Base-by-base conservation (phyloP, 495 filamentous ascomycete genomes). In the Daldinia vernicosa region DNA sequence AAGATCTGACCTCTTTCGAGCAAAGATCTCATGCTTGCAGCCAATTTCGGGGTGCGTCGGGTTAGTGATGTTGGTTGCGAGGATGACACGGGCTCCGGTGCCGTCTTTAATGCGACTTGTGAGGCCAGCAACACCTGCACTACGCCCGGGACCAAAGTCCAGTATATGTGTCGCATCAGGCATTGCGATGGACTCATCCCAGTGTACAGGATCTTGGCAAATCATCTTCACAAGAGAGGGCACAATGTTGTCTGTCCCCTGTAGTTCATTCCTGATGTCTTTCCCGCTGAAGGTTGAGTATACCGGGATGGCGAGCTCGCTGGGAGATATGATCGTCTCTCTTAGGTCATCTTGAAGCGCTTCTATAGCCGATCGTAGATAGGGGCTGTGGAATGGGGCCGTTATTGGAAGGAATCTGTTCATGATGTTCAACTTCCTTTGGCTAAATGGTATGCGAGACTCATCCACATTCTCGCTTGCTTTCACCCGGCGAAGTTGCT, bases 41-140 rank as follows among this genome's bases (percentile, higher is more conserved):
- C 93, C 92, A 58, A 96, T 89, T 69, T 94, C 92, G 5, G 84
- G 80, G 60, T 93, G 92, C 22, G 90, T 92, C 33, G 92, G 91
- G 75, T 93, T 91, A 71, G 95, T 91, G 30, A 69, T 66, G 26
- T 91, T 85, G 52, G 92, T 92, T 39, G 91, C 92, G 67, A 95
- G 84, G 53, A 96, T 92, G 40, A 94, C 89, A 50, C 93, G 89
- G 30, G 94, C 92, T 70, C 92, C 92, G 60, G 91, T 95, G 63
- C 92, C 92, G 71, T 96, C 92, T 79, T 95, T 96, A 80, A 92
- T 95, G 39, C 92, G 90, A 78, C 93, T 93, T n/a, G 92, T 95
- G 51, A 95, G 83, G 17, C 93, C 91, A 67, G 92, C 93, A 61
- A 96, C 88, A 35, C 93, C 93, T 50, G 92, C 94, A 67, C 92